Evolutionary conservation across 305 asterid genomes (phyloP).

Genomic region (Solanum hybrid): DNA sequence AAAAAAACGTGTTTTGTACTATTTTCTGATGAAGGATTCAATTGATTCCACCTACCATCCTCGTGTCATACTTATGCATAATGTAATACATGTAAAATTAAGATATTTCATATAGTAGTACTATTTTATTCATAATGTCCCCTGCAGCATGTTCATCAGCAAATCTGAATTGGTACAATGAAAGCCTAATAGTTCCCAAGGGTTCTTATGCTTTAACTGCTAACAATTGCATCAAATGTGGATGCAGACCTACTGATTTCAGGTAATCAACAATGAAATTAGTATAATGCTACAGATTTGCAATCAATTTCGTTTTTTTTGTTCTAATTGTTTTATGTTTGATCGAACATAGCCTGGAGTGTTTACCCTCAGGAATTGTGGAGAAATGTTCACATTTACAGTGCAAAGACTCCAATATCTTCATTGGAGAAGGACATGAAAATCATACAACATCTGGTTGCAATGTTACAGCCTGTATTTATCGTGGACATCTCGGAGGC

Average conservation of each 20-base stretch:
- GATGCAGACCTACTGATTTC: constrained; percentile 4
- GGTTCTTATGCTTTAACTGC: constrained; percentile 15
- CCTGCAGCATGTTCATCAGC: constrained; percentile 14
- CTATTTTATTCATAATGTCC: not conserved
- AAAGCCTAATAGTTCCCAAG: constrained; percentile 15
- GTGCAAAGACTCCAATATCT: constrained; percentile 13
- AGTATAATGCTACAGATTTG: not conserved
- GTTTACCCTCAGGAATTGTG: constrained; percentile 7
- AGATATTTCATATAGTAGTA: not conserved
- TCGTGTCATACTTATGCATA: not conserved
- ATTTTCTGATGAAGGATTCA: not conserved
- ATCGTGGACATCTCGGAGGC: constrained; percentile 15
- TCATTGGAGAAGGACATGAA: constrained; percentile 3
- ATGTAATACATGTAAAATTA: not conserved
- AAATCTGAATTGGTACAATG: constrained; percentile 13
- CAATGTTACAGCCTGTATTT: constrained; percentile 3
- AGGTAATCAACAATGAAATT: not conserved
- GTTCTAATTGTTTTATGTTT: not conserved
- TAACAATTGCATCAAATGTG: constrained; percentile 12
- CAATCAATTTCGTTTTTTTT: not conserved
- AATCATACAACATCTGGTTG: not conserved
- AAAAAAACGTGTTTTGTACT: not conserved
- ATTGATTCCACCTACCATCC: not conserved
- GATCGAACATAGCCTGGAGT: constrained; percentile 1
- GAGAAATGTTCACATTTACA: constrained; percentile 7